Percentiles rank a stretch among this genome's conserved stretches.
Conservation (phyloP, 345 rosid genomes). For the Erodium maritimum region DNA sequence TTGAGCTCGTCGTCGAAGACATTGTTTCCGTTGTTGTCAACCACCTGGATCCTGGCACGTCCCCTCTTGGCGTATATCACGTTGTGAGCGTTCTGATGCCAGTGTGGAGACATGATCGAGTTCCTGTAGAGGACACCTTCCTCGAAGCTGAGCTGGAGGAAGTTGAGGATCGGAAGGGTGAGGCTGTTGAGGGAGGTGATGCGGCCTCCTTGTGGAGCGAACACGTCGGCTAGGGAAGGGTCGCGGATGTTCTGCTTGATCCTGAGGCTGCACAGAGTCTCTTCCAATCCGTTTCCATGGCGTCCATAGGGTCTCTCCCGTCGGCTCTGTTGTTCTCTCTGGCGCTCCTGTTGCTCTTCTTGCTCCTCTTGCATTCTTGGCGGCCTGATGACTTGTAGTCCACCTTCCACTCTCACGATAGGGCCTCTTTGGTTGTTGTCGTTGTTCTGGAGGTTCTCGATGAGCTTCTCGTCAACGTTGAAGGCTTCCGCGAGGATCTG, state of each 20-base stretch:
- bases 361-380: constrained; percentile 1
- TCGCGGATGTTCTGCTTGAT: constrained; percentile 20
- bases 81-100: constrained; percentile 50
- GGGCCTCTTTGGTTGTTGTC: constrained; percentile 11
- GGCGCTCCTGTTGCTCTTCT: constrained; percentile 6
- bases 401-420: constrained; percentile 10
- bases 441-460: constrained; percentile 6
- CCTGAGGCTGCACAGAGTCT: constrained; percentile 22
- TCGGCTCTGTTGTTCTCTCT: constrained; percentile 2
- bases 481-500: constrained; percentile 20
- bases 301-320: not conserved
- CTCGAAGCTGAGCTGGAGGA: too few species aligned
- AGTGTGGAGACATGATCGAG: constrained; percentile 51
- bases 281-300: constrained; percentile 17
- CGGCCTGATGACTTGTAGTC: constrained; percentile 10
- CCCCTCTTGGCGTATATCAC: constrained; percentile 51
- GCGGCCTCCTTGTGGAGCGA: constrained; percentile 20
- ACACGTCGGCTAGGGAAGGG: constrained; percentile 16
- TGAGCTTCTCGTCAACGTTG: constrained; percentile 10
- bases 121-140: constrained; percentile 14
- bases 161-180: constrained; percentile 22
- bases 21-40: constrained; percentile 34
- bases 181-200: constrained; percentile 16
- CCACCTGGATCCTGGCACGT: constrained; percentile 40
- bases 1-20: constrained; percentile 42